phyloP scores from a whole-genome alignment of 805 yeast species.

The Lachancea sp. region DNA sequence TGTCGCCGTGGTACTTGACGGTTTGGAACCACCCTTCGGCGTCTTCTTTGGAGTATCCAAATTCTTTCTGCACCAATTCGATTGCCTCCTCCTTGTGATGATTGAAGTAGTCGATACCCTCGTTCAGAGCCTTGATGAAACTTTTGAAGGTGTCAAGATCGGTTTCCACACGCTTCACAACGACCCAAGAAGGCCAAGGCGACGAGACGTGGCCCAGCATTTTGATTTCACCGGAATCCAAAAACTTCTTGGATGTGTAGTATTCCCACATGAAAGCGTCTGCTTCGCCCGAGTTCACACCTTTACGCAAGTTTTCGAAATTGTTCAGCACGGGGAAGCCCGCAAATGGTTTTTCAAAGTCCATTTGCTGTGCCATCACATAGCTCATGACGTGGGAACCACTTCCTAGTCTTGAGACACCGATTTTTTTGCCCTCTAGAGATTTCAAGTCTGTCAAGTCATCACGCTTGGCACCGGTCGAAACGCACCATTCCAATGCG shows the following conservation, averaged over 20 bases:
- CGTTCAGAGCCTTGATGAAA: conserved; percentile 50
- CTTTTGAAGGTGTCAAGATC: conserved; percentile 29
- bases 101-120: conserved; percentile 64
- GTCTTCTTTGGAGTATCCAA: conserved; percentile 73
- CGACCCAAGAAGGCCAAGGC: conserved; percentile 96
- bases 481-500: conserved; percentile 86
- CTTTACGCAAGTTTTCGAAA: conserved; percentile 70
- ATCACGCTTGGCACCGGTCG: conserved; percentile 60
- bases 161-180: conserved; percentile 45
- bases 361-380: conserved; percentile 61
- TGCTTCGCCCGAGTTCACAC: conserved; percentile 58
- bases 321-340: conserved; percentile 55
- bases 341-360: conserved; percentile 45
- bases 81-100: conserved; percentile 58
- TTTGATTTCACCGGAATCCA: conserved; percentile 73
- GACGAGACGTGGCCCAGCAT: conserved; percentile 83
- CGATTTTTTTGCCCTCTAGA: conserved; percentile 57
- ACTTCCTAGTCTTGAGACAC: conserved; percentile 81
- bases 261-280: conserved; percentile 97
- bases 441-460: conserved; percentile 49
- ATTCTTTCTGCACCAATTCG: conserved; percentile 52
- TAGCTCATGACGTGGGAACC: conserved; percentile 90
- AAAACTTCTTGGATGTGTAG: conserved; percentile 81
- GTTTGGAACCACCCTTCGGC: conserved; percentile 78
- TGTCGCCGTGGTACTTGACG: conserved; percentile 49